Evolutionary conservation across 495 filamentous ascomycete genomes (phyloP), one percentile per base, ranked within the genome.

Genomic region (Podospora pseudocomata): DNA sequence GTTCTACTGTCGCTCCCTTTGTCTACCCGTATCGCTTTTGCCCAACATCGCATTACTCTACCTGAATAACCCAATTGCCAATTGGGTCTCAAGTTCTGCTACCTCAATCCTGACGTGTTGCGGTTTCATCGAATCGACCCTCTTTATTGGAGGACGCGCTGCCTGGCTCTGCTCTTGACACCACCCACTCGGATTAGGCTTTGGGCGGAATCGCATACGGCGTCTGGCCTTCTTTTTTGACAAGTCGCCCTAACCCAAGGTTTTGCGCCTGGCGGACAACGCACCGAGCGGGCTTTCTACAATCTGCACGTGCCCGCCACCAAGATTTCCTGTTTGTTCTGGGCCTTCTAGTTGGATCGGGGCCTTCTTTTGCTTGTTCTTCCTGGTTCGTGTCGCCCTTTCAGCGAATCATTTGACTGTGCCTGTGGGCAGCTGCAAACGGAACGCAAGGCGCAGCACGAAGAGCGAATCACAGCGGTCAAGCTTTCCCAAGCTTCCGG

Each of bases 401-500:
- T 56, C 65, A 68, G 62, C 65, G 69, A 71, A 71, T 71, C 69
- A 68, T 54, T 68, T 28, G 39, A 26, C 69, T 67, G 65, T 59
- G 39, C 23, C 65, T 71, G 68, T 59, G 65, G 69, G 65, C 55
- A 62, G 27, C 20, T 49, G 53, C 64, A 64, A 64, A 60, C 65
- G 61, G 32, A 32, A 27, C 59, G 59, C 28, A 26, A 26, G 23
- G 19, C 60, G 49, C 49, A 28, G 56, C 32, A 54, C 32, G 60
- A 58, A 65, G 44, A 70, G 34, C 68, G 68, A 64, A 70, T 66
- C 68, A 63, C 55, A 58, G 55, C 19, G 55, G 55, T 26, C 55
- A 58, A 58, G 55, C 55, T 26, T 20, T 58, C 60, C 68, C n/a
- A 26, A 19, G 55, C 55, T 19, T 26, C 55, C 1, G 55, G n/a